These are phyloP conservation scores for Fusarium sp. DNA, from an alignment of 2,329 filamentous ascomycete genomes.

Conservation along the genomic window DNA sequence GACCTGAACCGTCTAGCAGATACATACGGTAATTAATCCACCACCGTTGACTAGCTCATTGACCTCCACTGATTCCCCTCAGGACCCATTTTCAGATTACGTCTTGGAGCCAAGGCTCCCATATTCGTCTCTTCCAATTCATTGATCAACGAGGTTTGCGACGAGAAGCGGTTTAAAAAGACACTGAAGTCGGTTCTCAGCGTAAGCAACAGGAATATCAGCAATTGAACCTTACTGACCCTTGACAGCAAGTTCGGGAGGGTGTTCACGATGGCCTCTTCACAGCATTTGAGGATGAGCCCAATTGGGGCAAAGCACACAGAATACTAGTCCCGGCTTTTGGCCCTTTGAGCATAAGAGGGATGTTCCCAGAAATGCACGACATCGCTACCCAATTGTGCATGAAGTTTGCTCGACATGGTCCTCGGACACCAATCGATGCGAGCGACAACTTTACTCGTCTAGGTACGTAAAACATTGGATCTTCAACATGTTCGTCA, in stretches of 20 bases:
- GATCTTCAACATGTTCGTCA: no score
- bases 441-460: slow-evolving; percentile 74
- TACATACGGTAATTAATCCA: slow-evolving; percentile 64
- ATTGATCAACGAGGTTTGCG: slow-evolving; percentile 69
- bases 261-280: slow-evolving; percentile 72
- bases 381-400: slow-evolving; percentile 72
- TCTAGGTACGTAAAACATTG: slow-evolving; percentile 46
- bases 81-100: slow-evolving; percentile 37
- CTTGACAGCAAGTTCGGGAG: slow-evolving; percentile 59
- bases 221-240: neutral
- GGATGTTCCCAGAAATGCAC: slow-evolving; percentile 75
- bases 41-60: neutral
- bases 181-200: slow-evolving; percentile 57
- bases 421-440: slow-evolving; percentile 63
- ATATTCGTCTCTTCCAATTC: slow-evolving; percentile 62
- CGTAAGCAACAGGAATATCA: slow-evolving; percentile 33
- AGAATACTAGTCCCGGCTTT: slow-evolving; percentile 73
- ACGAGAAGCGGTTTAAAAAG: slow-evolving; percentile 73
- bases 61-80: slow-evolving; percentile 1
- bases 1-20: slow-evolving; percentile 67
- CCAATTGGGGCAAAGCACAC: slow-evolving; percentile 74
- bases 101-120: slow-evolving; percentile 15
- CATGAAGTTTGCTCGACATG: slow-evolving; percentile 73
- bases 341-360: slow-evolving; percentile 71
- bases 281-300: slow-evolving; percentile 61